A percentile compares a stretch with the other conserved stretches of the same genome.
Conservation (phyloP, 2,329 filamentous ascomycete genomes). For the Botrytis deweyae region DNA sequence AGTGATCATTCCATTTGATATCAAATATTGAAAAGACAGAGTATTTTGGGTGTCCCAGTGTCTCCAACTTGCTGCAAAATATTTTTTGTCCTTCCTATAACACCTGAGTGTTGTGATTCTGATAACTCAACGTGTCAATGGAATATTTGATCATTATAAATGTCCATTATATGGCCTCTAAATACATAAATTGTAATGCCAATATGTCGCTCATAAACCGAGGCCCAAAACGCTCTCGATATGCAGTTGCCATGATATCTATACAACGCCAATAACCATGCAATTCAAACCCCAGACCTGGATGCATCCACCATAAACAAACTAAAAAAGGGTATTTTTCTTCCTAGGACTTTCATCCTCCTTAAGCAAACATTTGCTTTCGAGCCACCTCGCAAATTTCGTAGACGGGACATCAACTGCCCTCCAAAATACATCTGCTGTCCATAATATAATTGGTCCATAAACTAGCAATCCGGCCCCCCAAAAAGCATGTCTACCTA, state of each 20-base stretch:
- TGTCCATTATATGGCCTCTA: neutral
- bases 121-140: neutral
- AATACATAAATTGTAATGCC: neutral
- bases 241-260: neutral
- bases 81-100: neutral
- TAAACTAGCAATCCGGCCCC: slow-evolving; percentile 43
- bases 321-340: neutral
- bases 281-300: neutral
- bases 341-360: neutral
- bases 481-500: slow-evolving; percentile 38
- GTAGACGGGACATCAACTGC: slow-evolving; percentile 53
- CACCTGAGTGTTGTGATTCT: neutral
- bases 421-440: slow-evolving; percentile 60
- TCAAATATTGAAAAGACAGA: neutral
- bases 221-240: neutral
- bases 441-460: slow-evolving; percentile 50
- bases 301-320: neutral
- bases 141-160: neutral
- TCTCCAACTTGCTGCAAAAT: neutral
- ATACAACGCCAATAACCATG: slow-evolving; percentile 4
- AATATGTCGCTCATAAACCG: neutral
- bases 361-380: slow-evolving; percentile 33
- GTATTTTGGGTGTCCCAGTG: neutral
- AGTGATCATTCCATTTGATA: neutral
- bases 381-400: slow-evolving; percentile 51